Evolutionary conservation across 257 asterid genomes (phyloP).

Genomic region (Plectranthus barbatus): DNA sequence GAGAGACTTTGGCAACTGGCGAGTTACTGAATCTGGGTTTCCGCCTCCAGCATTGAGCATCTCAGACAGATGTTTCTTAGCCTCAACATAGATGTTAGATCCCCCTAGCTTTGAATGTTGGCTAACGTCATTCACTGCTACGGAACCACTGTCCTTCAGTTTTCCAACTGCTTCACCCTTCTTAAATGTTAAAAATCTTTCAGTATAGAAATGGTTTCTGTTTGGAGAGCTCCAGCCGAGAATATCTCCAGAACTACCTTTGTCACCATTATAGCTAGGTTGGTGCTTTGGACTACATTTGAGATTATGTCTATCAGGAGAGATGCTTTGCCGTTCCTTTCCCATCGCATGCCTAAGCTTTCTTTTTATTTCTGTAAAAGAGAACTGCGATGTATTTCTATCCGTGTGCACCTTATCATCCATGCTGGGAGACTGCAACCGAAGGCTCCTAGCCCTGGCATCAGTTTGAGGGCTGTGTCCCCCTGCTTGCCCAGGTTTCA

Average conservation of each 20-base stretch:
- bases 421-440: slow-evolving; percentile 21
- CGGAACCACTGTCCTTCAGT: not conserved
- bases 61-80: slow-evolving; percentile 89
- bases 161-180: slow-evolving; percentile 37
- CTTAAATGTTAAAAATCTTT: slow-evolving; percentile 47
- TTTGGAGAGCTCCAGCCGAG: slow-evolving; percentile 84
- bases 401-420: slow-evolving; percentile 30
- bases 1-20: slow-evolving; percentile 49
- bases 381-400: slow-evolving; percentile 52
- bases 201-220: slow-evolving; percentile 79
- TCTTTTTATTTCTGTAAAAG: slow-evolving; percentile 79
- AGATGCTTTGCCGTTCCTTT: slow-evolving; percentile 48
- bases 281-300: slow-evolving; percentile 28
- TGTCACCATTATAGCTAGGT: slow-evolving; percentile 35
- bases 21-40: slow-evolving; percentile 26
- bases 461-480: slow-evolving; percentile 30
- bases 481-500: slow-evolving; percentile 71
- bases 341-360: slow-evolving; percentile 80
- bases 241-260: slow-evolving; percentile 43
- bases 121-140: slow-evolving; percentile 16
- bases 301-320: slow-evolving; percentile 23
- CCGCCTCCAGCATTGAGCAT: slow-evolving; percentile 50
- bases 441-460: slow-evolving; percentile 13
- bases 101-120: slow-evolving; percentile 33
- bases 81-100: slow-evolving; percentile 68